phyloP scores from a whole-genome alignment of 306 rosid genomes.

The Astragalus glycyphyllos region DNA sequence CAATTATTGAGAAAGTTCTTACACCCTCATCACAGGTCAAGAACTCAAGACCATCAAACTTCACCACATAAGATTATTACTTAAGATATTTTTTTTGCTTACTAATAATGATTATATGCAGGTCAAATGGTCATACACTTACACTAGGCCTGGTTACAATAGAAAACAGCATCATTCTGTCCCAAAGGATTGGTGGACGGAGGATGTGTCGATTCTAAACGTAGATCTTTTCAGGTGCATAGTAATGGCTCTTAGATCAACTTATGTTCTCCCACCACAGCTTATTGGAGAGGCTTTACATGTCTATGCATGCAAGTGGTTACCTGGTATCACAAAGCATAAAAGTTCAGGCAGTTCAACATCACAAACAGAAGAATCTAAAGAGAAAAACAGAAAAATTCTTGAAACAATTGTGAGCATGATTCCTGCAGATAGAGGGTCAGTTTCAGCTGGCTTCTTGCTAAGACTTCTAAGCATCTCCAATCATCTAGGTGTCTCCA shows the following conservation, averaged over 20 bases:
- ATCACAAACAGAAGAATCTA: slow-evolving; percentile 57
- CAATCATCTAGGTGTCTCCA: slow-evolving; percentile 64
- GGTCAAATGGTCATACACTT: slow-evolving; percentile 97
- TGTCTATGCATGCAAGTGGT: slow-evolving; percentile 82
- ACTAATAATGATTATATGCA: slow-evolving; percentile 48
- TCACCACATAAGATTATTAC: slow-evolving; percentile 2
- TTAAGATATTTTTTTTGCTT: slow-evolving; percentile 7
- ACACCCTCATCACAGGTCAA: slow-evolving; percentile 78
- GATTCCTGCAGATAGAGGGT: slow-evolving; percentile 85
- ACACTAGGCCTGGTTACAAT: slow-evolving; percentile 88
- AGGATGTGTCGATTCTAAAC: slow-evolving; percentile 87
- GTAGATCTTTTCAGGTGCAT: slow-evolving; percentile 82
- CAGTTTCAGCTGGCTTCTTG: slow-evolving; percentile 83
- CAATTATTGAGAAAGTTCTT: slow-evolving; percentile 79
- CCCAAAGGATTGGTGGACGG: slow-evolving; percentile 99
- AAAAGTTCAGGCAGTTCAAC: slow-evolving; percentile 47
- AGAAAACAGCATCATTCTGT: slow-evolving; percentile 73
- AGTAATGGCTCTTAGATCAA: slow-evolving; percentile 72
- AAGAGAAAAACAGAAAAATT: slow-evolving; percentile 58
- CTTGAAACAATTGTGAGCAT: slow-evolving; percentile 77
- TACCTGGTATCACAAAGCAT: slow-evolving; percentile 63
- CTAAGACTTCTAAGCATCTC: slow-evolving; percentile 70
- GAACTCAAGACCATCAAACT: background rate
- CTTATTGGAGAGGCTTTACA: slow-evolving; percentile 96
- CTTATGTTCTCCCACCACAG: slow-evolving; percentile 73